Conservation (phyloP, 805 yeast species). For the Komagataella pseudopastoris region DNA sequence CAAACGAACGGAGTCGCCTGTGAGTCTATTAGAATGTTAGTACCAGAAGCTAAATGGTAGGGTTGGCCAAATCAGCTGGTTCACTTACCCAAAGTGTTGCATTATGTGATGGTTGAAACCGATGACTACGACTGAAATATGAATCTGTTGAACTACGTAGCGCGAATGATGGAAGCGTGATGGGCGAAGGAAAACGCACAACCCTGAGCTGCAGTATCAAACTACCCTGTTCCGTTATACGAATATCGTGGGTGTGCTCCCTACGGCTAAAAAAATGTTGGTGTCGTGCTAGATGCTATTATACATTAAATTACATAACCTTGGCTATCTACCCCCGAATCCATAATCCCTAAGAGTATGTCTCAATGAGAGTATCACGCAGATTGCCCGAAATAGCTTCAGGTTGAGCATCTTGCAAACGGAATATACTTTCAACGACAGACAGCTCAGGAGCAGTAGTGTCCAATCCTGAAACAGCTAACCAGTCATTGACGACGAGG, state of each 20-base stretch:
- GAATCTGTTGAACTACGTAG: not conserved
- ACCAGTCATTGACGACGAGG: constrained; percentile 96
- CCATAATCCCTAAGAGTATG: constrained; percentile 46
- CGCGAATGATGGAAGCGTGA: not conserved
- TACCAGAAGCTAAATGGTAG: too few species aligned
- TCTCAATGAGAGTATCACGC: constrained; percentile 87
- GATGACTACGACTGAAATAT: not conserved
- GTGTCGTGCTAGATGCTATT: not conserved
- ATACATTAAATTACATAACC: constrained; percentile 1
- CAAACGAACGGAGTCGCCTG: not conserved
- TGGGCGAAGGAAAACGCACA: not conserved
- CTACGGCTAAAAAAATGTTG: not conserved
- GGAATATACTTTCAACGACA: constrained; percentile 92
- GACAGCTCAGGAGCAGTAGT: constrained; percentile 98
- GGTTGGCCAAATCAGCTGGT: not conserved
- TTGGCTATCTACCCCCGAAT: constrained; percentile 2
- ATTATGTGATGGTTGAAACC: not conserved
- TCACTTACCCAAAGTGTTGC: not conserved
- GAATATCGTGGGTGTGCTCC: too few species aligned
- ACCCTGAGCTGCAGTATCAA: too few species aligned
- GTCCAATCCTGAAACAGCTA: constrained; percentile 92
- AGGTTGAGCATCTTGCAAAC: constrained; percentile 83
- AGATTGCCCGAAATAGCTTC: constrained; percentile 73
- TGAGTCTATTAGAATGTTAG: not conserved
- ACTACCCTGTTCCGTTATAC: too few species aligned